These are phyloP conservation scores for Aspergillus fischeri DNA, from an alignment of 2,329 filamentous ascomycete species.

Conservation along the genomic window DNA sequence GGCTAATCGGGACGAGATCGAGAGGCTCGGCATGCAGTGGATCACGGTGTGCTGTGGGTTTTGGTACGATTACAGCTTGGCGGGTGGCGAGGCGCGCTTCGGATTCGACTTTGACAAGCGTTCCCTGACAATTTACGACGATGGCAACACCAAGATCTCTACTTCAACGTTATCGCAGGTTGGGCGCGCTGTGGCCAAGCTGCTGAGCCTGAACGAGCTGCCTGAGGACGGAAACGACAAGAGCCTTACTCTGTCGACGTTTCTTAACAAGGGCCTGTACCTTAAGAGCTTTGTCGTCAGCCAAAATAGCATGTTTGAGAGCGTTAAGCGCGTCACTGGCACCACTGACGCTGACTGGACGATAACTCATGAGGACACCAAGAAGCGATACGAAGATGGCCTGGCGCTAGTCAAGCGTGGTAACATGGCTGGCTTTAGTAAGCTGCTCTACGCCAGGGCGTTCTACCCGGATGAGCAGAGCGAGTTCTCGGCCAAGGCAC, in stretches of 20 bases:
- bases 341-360: conserved; percentile 59
- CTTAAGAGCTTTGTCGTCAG: conserved; percentile 55
- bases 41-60: conserved; percentile 46
- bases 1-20: conserved; percentile 35
- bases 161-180: conserved; percentile 58
- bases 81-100: conserved; percentile 31
- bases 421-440: conserved; percentile 43
- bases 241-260: conserved; percentile 39
- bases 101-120: conserved; percentile 50
- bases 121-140: conserved; percentile 49
- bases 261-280: conserved; percentile 49
- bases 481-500: conserved; percentile 43
- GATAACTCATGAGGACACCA: conserved; percentile 46
- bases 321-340: conserved; percentile 55
- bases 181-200: conserved; percentile 49
- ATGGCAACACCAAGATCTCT: conserved; percentile 54
- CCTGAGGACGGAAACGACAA: conserved; percentile 38
- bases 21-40: conserved; percentile 42
- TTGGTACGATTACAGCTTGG: conserved; percentile 54
- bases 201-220: conserved; percentile 45
- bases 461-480: conserved; percentile 46
- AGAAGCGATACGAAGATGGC: conserved; percentile 49
- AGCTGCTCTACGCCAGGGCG: conserved; percentile 52
- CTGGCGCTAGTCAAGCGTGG: conserved; percentile 43
- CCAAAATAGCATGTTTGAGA: conserved; percentile 63